Conservation (phyloP, 495 filamentous ascomycete species). For the Apodospora peruviana region DNA sequence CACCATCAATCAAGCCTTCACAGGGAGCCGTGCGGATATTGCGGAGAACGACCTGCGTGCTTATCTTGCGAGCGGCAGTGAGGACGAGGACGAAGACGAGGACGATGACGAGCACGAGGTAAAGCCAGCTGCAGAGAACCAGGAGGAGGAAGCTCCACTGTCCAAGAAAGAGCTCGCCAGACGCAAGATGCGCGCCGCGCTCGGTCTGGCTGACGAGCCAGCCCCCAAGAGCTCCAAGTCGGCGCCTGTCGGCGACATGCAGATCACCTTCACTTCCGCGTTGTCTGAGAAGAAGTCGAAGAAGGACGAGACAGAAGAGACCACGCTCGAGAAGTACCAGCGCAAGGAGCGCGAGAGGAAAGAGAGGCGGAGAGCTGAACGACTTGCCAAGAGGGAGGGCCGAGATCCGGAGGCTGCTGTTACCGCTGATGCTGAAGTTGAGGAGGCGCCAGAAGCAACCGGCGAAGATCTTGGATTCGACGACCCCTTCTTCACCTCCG, state of each 20-base stretch:
- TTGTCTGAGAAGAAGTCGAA: conserved; percentile 40
- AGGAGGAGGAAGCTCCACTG: conserved; percentile 34
- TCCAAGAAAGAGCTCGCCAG: conserved; percentile 50
- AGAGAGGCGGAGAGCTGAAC: conserved; percentile 48
- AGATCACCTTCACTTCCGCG: conserved; percentile 73
- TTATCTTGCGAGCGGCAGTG: conserved; percentile 84
- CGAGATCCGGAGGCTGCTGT: conserved; percentile 16
- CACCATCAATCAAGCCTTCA: conserved; percentile 81
- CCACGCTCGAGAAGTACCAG: conserved; percentile 84
- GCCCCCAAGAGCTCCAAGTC: conserved; percentile 32
- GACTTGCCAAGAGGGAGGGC: conserved; percentile 32
- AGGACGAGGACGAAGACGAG: conserved; percentile 47
- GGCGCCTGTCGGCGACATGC: conserved; percentile 61
- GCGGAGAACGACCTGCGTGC: conserved; percentile 92
- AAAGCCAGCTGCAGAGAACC: no score
- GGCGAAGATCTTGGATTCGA: conserved; percentile 76
- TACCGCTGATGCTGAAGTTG: conserved; percentile 12
- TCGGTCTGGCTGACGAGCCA: conserved; percentile 51
- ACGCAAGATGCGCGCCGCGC: conserved; percentile 49
- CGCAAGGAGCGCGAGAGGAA: conserved; percentile 91
- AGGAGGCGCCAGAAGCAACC: conserved; percentile 13
- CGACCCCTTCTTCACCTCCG: conserved; percentile 86
- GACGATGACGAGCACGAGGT: conserved; percentile 31
- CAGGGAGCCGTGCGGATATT: conserved; percentile 70
- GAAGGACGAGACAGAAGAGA: conserved; percentile 68